Percentiles rank a stretch among this genome's conserved stretches.
Conservation (phyloP, 306 rosid species). For the Echinosophora koreensis region DNA sequence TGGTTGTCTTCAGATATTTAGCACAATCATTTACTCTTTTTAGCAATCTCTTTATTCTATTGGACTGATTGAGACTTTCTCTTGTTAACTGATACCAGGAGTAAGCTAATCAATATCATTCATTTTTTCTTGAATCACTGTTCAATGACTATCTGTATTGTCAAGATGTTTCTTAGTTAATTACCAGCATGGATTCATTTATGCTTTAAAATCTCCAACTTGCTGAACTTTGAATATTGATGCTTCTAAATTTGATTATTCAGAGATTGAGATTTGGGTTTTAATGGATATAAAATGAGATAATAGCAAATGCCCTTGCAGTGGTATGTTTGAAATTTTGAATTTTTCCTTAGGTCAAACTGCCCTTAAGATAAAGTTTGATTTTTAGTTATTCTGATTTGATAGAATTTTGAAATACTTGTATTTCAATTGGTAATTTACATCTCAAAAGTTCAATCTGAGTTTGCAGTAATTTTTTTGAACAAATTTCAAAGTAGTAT, state of each 20-base stretch:
- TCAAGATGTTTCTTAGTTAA: slow-evolving; percentile 26
- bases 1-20: neutral
- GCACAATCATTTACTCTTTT: slow-evolving; percentile 18
- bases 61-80: slow-evolving; percentile 4
- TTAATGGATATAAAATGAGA: neutral
- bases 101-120: slow-evolving; percentile 11
- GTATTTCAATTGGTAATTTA: slow-evolving; percentile 13
- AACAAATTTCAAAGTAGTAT: neutral
- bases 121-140: slow-evolving; percentile 23
- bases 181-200: slow-evolving; percentile 20
- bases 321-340: slow-evolving; percentile 14
- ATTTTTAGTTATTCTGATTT: slow-evolving; percentile 3
- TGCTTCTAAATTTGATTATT: slow-evolving; percentile 18
- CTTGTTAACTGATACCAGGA: slow-evolving; percentile 23
- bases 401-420: slow-evolving; percentile 13
- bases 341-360: neutral
- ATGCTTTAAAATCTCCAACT: slow-evolving; percentile 18
- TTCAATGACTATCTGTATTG: slow-evolving; percentile 6
- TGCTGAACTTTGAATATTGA: slow-evolving; percentile 29
- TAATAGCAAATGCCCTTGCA: slow-evolving; percentile 22
- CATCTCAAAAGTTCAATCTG: slow-evolving; percentile 29
- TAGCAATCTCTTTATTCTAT: slow-evolving; percentile 5
- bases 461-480: slow-evolving; percentile 27
- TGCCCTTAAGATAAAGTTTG: neutral
- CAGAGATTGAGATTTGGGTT: neutral